Percentiles rank a stretch among this genome's conserved stretches.
Conservation (phyloP, 192 early-diverging fungal genomes). For the Backusella parvicylindrica region DNA sequence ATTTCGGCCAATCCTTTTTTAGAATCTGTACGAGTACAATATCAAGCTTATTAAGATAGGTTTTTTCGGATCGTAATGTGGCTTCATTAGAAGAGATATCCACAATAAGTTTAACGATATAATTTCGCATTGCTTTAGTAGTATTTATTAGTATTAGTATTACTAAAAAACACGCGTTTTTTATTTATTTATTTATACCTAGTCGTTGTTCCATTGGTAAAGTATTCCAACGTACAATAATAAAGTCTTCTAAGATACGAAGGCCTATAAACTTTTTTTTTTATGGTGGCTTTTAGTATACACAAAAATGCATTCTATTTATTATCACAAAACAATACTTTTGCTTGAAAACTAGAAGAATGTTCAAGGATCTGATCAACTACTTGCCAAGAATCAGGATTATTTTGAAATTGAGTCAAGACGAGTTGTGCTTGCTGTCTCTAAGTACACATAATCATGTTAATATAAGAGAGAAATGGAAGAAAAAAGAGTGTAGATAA, state of each 20-base stretch:
- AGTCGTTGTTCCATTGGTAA: slow-evolving; percentile 17
- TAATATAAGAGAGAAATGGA: too few species aligned
- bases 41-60: slow-evolving; percentile 16
- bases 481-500: too few species aligned
- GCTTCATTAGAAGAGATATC: not conserved
- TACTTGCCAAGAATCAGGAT: slow-evolving; percentile 19
- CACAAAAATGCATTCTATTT: too few species aligned
- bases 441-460: too few species aligned
- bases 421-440: slow-evolving; percentile 8
- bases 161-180: not conserved
- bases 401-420: slow-evolving; percentile 18
- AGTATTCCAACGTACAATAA: slow-evolving; percentile 23
- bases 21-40: slow-evolving; percentile 23
- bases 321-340: too few species aligned
- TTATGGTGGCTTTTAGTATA: too few species aligned
- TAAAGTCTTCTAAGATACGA: slow-evolving; percentile 22
- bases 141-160: not conserved
- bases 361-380: slow-evolving; percentile 17
- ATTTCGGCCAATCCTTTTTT: slow-evolving; percentile 29
- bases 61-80: not conserved
- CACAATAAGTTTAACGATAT: slow-evolving; percentile 20
- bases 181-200: not conserved
- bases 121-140: slow-evolving; percentile 18
- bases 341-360: slow-evolving; percentile 17
- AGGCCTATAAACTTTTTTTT: slow-evolving; percentile 23